Evolutionary conservation across 768 basidiomycete genomes (phyloP).

Genomic region (Pluteus cervinus): DNA sequence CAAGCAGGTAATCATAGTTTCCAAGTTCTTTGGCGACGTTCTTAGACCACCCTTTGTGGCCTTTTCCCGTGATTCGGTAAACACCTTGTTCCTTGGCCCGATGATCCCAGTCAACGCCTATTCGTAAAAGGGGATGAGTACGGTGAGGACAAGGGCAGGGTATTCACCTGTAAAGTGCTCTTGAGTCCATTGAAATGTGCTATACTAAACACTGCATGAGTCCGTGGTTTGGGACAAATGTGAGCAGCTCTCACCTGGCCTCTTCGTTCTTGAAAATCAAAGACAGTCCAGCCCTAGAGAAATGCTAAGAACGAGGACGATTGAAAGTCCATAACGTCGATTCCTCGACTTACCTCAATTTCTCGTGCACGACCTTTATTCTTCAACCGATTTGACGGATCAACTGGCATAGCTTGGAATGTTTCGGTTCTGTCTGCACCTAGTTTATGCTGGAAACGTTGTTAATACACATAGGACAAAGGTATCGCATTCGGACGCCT

Average conservation of each 20-base stretch:
- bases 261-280: slow-evolving; percentile 73
- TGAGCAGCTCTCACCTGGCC: slow-evolving; percentile 44
- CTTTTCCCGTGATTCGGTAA: slow-evolving; percentile 63
- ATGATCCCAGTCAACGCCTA: slow-evolving; percentile 84
- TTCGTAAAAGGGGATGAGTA: background rate
- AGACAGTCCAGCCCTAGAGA: slow-evolving; percentile 76
- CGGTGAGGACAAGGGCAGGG: background rate
- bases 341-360: slow-evolving; percentile 49
- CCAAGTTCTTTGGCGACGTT: slow-evolving; percentile 81
- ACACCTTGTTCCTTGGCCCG: slow-evolving; percentile 55
- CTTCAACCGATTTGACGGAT: slow-evolving; percentile 60
- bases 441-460: slow-evolving; percentile 59
- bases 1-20: slow-evolving; percentile 82
- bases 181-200: slow-evolving; percentile 63
- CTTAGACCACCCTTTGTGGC: slow-evolving; percentile 75
- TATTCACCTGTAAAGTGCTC: slow-evolving; percentile 71
- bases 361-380: slow-evolving; percentile 51
- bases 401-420: slow-evolving; percentile 66
- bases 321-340: background rate
- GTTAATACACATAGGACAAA: slow-evolving; percentile 9
- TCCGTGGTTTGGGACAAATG: slow-evolving; percentile 1
- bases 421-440: slow-evolving; percentile 76
- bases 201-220: slow-evolving; percentile 44
- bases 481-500: too few relatives aligned
- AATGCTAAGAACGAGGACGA: slow-evolving; percentile 2